phyloP scores from a whole-genome alignment of 371 early-diverging fungal genomes.

The Nematocida sp. region DNA sequence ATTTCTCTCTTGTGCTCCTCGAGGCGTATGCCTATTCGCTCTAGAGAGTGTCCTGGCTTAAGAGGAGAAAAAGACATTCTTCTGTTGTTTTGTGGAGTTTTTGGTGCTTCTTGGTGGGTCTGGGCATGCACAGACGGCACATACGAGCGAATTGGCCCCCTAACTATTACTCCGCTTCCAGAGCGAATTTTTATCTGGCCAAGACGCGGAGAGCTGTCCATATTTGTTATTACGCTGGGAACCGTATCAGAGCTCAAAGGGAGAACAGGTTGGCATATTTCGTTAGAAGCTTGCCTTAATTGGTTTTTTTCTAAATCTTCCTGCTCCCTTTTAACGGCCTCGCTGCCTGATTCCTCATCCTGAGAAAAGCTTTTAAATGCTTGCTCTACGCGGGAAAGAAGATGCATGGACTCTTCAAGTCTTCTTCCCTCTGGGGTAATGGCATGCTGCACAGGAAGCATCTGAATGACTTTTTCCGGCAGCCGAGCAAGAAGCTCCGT shows the following conservation, averaged over 20 bases:
- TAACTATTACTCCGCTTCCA: constrained; percentile 18
- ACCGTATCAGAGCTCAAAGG: background rate
- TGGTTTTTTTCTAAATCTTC: background rate
- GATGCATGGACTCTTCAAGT: no score
- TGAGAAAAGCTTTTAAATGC: no score
- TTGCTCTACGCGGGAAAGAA: no score
- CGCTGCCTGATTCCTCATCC: background rate
- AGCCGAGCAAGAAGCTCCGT: background rate
- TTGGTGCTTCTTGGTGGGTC: background rate
- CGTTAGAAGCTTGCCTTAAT: background rate
- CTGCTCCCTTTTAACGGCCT: background rate
- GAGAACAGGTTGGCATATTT: background rate
- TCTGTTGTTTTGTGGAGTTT: background rate
- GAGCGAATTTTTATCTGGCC: background rate
- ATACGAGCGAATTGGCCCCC: constrained; percentile 31
- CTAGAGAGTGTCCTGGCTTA: constrained; percentile 50
- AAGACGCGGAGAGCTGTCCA: background rate
- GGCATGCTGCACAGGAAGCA: background rate
- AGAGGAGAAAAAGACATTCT: background rate
- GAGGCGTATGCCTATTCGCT: constrained; percentile 41
- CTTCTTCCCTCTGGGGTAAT: background rate
- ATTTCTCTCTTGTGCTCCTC: constrained; percentile 47
- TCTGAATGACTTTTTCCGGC: constrained; percentile 12
- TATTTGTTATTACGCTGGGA: constrained; percentile 22
- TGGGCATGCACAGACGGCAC: no score